These are phyloP conservation scores for Diaporthe batatas DNA, from an alignment of 2,329 filamentous ascomycete species.

Conservation along the genomic window DNA sequence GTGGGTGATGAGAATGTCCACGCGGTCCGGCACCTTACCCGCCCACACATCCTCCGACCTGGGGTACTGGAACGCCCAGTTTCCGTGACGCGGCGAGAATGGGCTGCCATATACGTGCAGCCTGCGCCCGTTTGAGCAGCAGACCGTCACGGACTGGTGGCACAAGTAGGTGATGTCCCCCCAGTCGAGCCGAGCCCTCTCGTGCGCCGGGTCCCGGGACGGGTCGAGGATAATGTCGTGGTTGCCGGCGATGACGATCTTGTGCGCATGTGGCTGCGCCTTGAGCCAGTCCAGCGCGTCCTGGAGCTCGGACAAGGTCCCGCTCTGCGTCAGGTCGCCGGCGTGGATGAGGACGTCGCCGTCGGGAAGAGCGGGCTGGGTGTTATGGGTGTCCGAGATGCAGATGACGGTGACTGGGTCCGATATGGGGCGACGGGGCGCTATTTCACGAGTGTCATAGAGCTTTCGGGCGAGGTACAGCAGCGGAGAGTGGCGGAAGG, in stretches of 20 bases:
- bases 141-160: slow-evolving; percentile 46
- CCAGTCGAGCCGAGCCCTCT: slow-evolving; percentile 47
- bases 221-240: slow-evolving; percentile 61
- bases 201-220: not conserved
- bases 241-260: slow-evolving; percentile 62
- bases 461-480: slow-evolving; percentile 15
- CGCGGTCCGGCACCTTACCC: slow-evolving; percentile 44
- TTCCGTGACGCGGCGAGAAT: slow-evolving; percentile 50
- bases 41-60: slow-evolving; percentile 48
- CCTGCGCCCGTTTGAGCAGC: slow-evolving; percentile 48
- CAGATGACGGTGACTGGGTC: slow-evolving; percentile 14
- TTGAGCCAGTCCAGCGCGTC: slow-evolving; percentile 57
- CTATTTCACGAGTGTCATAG: not conserved
- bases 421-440: not conserved
- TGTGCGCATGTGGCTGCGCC: slow-evolving; percentile 55
- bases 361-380: slow-evolving; percentile 4
- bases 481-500: slow-evolving; percentile 12
- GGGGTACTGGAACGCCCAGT: slow-evolving; percentile 59
- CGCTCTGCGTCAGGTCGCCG: slow-evolving; percentile 62
- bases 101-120: slow-evolving; percentile 55
- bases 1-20: slow-evolving; percentile 54
- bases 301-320: slow-evolving; percentile 57
- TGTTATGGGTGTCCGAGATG: slow-evolving; percentile 24
- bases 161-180: slow-evolving; percentile 53
- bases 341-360: slow-evolving; percentile 56